Percentiles rank a stretch among this genome's conserved stretches.
These are phyloP conservation scores for Penicillium expansum DNA, from an alignment of 2,329 filamentous ascomycete species.

Conservation along the genomic window DNA sequence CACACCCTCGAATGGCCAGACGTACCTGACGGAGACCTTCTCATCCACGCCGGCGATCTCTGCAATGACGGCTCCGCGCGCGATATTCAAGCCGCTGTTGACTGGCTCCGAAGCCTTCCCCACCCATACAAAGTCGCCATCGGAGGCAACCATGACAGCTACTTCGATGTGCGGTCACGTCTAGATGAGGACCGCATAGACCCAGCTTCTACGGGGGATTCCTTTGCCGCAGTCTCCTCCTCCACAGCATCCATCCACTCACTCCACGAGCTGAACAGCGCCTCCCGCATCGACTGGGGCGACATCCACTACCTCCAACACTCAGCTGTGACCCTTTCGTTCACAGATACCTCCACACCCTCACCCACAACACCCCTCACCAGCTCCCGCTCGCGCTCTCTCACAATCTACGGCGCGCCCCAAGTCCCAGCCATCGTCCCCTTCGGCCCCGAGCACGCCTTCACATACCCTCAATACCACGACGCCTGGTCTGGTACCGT, in stretches of 20 bases:
- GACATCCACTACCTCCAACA: slow-evolving; percentile 74
- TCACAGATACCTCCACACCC: slow-evolving; percentile 50
- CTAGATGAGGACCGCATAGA: slow-evolving; percentile 52
- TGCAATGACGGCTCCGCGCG: slow-evolving; percentile 67
- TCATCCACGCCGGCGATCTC: slow-evolving; percentile 88
- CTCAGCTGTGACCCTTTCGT: slow-evolving; percentile 60
- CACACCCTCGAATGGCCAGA: slow-evolving; percentile 58
- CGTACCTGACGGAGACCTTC: slow-evolving; percentile 70
- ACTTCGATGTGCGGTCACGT: slow-evolving; percentile 68
- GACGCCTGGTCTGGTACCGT: slow-evolving; percentile 73
- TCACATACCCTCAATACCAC: slow-evolving; percentile 66
- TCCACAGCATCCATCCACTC: slow-evolving; percentile 39
- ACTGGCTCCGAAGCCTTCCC: slow-evolving; percentile 74
- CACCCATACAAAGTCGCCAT: slow-evolving; percentile 80
- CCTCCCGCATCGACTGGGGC: slow-evolving; percentile 62
- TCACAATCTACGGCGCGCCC: slow-evolving; percentile 77
- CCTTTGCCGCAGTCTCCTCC: slow-evolving; percentile 32
- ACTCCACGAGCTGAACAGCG: slow-evolving; percentile 42
- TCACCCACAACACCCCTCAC: slow-evolving; percentile 38
- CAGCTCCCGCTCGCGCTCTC: slow-evolving; percentile 54
- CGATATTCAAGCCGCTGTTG: slow-evolving; percentile 76
- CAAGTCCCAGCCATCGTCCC: slow-evolving; percentile 67
- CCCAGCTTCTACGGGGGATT: slow-evolving; percentile 9
- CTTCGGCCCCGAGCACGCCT: slow-evolving; percentile 69
- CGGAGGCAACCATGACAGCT: slow-evolving; percentile 85